Conservation (phyloP, 805 yeast genomes). For the Lipomyces oligophaga region DNA sequence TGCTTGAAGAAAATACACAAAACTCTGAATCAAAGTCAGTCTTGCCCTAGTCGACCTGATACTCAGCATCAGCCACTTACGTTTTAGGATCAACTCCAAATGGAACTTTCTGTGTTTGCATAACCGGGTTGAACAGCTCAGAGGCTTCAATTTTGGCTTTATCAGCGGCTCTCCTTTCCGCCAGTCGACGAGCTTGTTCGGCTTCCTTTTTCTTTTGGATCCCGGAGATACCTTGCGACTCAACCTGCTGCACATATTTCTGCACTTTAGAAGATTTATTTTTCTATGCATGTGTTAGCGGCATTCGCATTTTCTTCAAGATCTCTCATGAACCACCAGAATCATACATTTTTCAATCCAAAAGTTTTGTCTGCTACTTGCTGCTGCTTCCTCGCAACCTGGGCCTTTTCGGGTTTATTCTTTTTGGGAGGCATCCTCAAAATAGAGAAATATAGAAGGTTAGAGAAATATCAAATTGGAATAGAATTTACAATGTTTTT, state of each 20-base stretch:
- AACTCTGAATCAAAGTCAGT: slow-evolving; percentile 39
- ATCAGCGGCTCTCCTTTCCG: slow-evolving; percentile 87
- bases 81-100: slow-evolving; percentile 98
- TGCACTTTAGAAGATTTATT: slow-evolving; percentile 92
- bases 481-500: background rate
- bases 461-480: slow-evolving; percentile 2
- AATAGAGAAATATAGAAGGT: slow-evolving; percentile 16
- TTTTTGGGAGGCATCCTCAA: slow-evolving; percentile 94
- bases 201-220: slow-evolving; percentile 68
- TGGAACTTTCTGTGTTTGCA: slow-evolving; percentile 79
- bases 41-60: background rate
- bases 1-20: slow-evolving; percentile 86
- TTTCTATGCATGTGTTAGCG: slow-evolving; percentile 40
- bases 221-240: slow-evolving; percentile 53
- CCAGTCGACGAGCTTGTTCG: slow-evolving; percentile 59
- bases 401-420: slow-evolving; percentile 55
- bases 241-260: slow-evolving; percentile 62
- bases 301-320: background rate
- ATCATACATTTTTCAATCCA: slow-evolving; percentile 69
- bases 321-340: background rate
- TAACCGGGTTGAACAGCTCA: slow-evolving; percentile 60
- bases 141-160: slow-evolving; percentile 85
- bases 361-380: slow-evolving; percentile 82
- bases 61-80: slow-evolving; percentile 5
- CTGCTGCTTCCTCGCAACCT: slow-evolving; percentile 53